Conservation (phyloP, 2,329 filamentous ascomycete species). For the Xylariaceae sp. region DNA sequence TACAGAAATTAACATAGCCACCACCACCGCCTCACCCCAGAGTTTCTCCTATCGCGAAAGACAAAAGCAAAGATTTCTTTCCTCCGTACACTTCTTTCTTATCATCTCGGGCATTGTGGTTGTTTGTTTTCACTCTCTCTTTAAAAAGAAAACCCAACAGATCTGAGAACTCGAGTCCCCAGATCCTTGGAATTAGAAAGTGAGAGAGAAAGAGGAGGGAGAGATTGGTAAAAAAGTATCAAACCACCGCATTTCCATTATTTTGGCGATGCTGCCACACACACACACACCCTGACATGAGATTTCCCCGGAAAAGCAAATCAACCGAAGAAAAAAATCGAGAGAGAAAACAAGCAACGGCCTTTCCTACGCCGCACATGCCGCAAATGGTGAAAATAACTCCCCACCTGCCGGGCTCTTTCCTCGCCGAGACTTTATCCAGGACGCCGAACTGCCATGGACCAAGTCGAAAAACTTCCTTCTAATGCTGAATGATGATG, state of each 20-base stretch:
- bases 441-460: conserved; percentile 13
- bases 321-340: not conserved
- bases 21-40: too few species aligned
- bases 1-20: too few species aligned
- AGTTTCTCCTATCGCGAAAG: too few species aligned
- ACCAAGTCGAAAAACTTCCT: conserved; percentile 10
- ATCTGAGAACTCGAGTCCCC: too few species aligned
- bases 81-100: too few species aligned
- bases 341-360: not conserved
- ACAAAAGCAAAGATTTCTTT: too few species aligned
- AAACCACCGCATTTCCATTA: not conserved
- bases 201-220: not conserved
- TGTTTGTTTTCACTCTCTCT: too few species aligned
- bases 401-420: conserved; percentile 3
- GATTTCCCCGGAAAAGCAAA: not conserved
- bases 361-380: conserved; percentile 5
- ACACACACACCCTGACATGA: not conserved
- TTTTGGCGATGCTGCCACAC: not conserved
- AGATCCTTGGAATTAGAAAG: not conserved
- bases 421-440: conserved; percentile 12
- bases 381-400: conserved; percentile 7
- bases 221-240: not conserved
- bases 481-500: not conserved
- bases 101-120: too few species aligned
- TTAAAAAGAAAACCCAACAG: too few species aligned